Percentiles rank a stretch among this genome's conserved stretches.
These are phyloP conservation scores for Backusella liffmaniae DNA, from an alignment of 192 early-diverging fungal species.

Conservation along the genomic window DNA sequence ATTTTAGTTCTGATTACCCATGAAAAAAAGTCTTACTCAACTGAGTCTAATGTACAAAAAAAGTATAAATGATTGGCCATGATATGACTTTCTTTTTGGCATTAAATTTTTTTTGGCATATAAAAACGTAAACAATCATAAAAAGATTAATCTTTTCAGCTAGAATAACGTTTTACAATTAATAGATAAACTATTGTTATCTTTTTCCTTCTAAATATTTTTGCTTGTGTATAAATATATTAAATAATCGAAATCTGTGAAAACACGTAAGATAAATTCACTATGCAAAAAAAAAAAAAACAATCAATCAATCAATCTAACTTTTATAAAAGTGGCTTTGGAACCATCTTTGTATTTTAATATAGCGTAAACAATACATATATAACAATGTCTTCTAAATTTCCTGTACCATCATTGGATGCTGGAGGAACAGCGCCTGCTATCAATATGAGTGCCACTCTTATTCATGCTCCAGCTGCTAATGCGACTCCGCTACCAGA, in stretches of 20 bases:
- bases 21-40: neutral
- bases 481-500: slow-evolving; percentile 22
- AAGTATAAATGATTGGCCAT: neutral
- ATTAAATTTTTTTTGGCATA: neutral
- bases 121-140: neutral
- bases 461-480: slow-evolving; percentile 34
- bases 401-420: slow-evolving; percentile 17
- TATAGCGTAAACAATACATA: neutral
- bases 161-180: slow-evolving; percentile 12
- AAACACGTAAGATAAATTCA: neutral
- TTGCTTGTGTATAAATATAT: neutral
- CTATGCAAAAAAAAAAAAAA: neutral
- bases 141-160: slow-evolving; percentile 10
- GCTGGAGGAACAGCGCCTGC: slow-evolving; percentile 25
- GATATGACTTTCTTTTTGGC: neutral
- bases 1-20: neutral
- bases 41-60: neutral
- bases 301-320: neutral
- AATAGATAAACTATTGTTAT: neutral
- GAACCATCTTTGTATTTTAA: neutral
- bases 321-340: neutral
- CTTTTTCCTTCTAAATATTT: neutral
- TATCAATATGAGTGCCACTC: neutral
- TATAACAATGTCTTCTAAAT: slow-evolving; percentile 6
- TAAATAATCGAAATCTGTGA: neutral